Evolutionary conservation across 768 basidiomycete species (phyloP).

Genomic region (Pulveroboletus sp.): DNA sequence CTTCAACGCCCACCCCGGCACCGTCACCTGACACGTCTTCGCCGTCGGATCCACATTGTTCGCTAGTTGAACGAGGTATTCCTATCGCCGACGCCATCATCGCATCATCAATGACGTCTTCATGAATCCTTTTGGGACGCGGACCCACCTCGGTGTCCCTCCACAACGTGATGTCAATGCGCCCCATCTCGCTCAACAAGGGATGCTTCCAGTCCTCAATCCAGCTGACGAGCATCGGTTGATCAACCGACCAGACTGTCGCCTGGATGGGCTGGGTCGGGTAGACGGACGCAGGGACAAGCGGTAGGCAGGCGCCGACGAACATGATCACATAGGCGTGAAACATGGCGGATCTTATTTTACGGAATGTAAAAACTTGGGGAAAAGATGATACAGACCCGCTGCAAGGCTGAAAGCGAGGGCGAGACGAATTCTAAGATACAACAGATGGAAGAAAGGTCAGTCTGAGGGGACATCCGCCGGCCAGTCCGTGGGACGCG

Average conservation of each 20-base stretch:
- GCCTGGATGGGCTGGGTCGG: slow-evolving; percentile 46
- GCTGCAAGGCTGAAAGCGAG: slow-evolving; percentile 19
- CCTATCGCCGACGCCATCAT: slow-evolving; percentile 26
- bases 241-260: slow-evolving; percentile 44
- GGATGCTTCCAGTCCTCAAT: slow-evolving; percentile 44
- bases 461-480: too few species aligned
- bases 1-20: slow-evolving; percentile 26
- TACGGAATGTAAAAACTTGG: neutral
- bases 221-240: slow-evolving; percentile 45
- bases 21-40: slow-evolving; percentile 23
- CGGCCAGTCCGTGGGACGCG: too few species aligned
- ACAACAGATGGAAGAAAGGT: too few species aligned
- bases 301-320: slow-evolving; percentile 6
- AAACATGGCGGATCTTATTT: slow-evolving; percentile 7
- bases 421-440: neutral
- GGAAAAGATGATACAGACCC: slow-evolving; percentile 22
- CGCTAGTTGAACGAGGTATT: slow-evolving; percentile 41
- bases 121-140: neutral
- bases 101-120: neutral
- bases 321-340: slow-evolving; percentile 1
- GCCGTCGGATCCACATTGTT: slow-evolving; percentile 37
- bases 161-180: slow-evolving; percentile 45
- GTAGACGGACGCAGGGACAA: slow-evolving; percentile 39
- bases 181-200: slow-evolving; percentile 38
- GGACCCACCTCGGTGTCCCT: slow-evolving; percentile 14